Evolutionary conservation across 2,329 filamentous ascomycete species (phyloP).

Genomic region (Gyromitra esculenta): DNA sequence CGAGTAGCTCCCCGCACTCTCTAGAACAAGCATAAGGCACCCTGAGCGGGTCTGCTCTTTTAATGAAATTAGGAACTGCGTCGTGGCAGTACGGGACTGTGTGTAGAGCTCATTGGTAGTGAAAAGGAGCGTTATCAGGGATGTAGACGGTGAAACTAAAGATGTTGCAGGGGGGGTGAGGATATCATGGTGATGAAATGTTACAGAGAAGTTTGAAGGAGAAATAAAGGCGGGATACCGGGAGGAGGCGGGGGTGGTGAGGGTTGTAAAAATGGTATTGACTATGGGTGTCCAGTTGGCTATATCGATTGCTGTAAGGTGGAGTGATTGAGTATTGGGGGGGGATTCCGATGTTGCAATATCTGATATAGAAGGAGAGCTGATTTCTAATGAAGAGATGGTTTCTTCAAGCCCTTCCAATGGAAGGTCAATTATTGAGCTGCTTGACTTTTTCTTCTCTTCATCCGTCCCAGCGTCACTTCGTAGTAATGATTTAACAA

Average conservation of each 20-base stretch:
- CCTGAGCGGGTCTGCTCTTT: slow-evolving; percentile 69
- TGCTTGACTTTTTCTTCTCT: not conserved
- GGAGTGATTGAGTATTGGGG: slow-evolving; percentile 34
- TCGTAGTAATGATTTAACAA: slow-evolving; percentile 27
- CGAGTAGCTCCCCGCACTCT: slow-evolving; percentile 93
- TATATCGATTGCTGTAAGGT: slow-evolving; percentile 78
- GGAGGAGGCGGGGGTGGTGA: slow-evolving; percentile 66
- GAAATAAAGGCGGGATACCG: slow-evolving; percentile 64
- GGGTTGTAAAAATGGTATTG: slow-evolving; percentile 66
- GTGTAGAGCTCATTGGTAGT: slow-evolving; percentile 96
- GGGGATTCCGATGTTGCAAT: not conserved
- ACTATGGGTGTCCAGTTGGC: slow-evolving; percentile 78
- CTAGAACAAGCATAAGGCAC: slow-evolving; percentile 82
- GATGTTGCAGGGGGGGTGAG: slow-evolving; percentile 59
- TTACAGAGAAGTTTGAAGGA: slow-evolving; percentile 60
- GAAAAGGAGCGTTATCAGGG: slow-evolving; percentile 85
- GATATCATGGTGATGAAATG: slow-evolving; percentile 65
- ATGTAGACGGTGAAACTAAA: slow-evolving; percentile 59
- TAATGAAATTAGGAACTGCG: slow-evolving; percentile 76
- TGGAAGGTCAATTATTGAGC: not conserved
- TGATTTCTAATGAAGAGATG: slow-evolving; percentile 6
- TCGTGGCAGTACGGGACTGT: slow-evolving; percentile 76
- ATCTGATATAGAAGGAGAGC: not conserved
- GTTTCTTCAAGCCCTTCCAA: not conserved
- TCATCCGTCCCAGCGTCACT: not conserved